Evolutionary conservation across 345 rosid species (phyloP).

Genomic region (Gossypium thurberi): DNA sequence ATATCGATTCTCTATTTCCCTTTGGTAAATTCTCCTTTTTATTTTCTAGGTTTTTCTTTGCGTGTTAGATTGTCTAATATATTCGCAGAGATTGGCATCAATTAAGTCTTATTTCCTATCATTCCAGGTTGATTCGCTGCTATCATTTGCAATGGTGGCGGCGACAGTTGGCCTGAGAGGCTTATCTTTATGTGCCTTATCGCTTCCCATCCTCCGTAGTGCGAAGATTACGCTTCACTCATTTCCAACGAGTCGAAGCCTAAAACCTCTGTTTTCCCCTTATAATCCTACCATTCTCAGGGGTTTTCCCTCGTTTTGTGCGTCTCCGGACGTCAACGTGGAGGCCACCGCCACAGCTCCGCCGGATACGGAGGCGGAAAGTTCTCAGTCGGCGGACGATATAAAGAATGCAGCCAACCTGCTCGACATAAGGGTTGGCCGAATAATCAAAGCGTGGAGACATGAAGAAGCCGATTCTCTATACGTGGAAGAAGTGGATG

Average conservation of each 20-base stretch:
- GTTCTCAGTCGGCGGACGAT: constrained; percentile 6
- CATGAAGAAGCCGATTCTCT: constrained; percentile 94
- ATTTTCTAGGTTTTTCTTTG: background rate
- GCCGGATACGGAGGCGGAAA: background rate
- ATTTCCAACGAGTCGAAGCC: background rate
- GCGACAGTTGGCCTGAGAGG: constrained; percentile 9
- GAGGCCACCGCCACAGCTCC: background rate
- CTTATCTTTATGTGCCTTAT: constrained; percentile 2
- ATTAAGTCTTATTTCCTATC: background rate
- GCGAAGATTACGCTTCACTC: background rate
- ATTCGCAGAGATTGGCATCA: background rate
- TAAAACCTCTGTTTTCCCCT: background rate
- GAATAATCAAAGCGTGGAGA: constrained; percentile 77
- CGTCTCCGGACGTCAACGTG: background rate
- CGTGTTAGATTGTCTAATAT: background rate
- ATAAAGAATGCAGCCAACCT: constrained; percentile 50
- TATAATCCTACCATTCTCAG: background rate
- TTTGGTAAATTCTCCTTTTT: background rate
- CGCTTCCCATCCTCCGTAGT: constrained; percentile 4
- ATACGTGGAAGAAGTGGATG: constrained; percentile 84
- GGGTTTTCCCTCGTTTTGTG: constrained; percentile 4
- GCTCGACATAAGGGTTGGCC: constrained; percentile 84
- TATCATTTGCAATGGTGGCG: background rate
- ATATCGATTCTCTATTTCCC: background rate
- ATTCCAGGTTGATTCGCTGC: background rate